A percentile compares a stretch with the other conserved stretches of the same genome.
These are phyloP conservation scores for Globisporangium viniferum DNA, from an alignment of 352 stramenopile species.

Conservation along the genomic window DNA sequence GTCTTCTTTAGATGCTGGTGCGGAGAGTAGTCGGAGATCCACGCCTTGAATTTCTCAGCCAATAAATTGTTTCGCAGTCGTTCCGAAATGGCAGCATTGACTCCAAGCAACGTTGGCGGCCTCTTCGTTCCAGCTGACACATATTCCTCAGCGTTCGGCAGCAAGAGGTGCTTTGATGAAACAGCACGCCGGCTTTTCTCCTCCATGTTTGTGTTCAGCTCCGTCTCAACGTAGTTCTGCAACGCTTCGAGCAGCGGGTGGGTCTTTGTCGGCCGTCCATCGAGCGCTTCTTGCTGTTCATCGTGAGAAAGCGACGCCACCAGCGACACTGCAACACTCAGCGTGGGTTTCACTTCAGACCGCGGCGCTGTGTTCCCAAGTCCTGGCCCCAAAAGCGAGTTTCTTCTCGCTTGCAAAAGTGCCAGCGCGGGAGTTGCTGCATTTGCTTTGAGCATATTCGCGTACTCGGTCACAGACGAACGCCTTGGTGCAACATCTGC, in stretches of 20 bases:
- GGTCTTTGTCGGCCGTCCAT: constrained; percentile 54
- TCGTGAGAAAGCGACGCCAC: constrained; percentile 70
- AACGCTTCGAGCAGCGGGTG: constrained; percentile 65
- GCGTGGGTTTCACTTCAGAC: constrained; percentile 34
- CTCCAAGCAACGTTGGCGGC: constrained; percentile 22
- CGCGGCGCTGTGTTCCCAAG: background rate
- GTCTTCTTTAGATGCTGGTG: constrained; percentile 30
- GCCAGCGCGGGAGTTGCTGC: background rate
- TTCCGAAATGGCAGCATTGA: constrained; percentile 38
- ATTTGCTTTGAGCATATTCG: constrained; percentile 3
- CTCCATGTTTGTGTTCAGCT: constrained; percentile 28
- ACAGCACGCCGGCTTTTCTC: constrained; percentile 18
- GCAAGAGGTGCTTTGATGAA: constrained; percentile 27
- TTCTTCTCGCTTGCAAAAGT: constrained; percentile 4
- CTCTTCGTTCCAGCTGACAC: constrained; percentile 19
- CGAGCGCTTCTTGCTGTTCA: constrained; percentile 65
- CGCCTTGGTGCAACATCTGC: background rate
- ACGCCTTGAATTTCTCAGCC: constrained; percentile 43
- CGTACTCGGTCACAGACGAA: constrained; percentile 7
- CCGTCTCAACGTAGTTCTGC: constrained; percentile 60
- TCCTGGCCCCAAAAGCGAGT: constrained; percentile 5
- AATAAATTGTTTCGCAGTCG: constrained; percentile 34
- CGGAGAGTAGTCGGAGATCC: constrained; percentile 40
- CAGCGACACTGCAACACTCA: constrained; percentile 65
- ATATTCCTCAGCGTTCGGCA: constrained; percentile 38